Conservation (phyloP, 306 rosid genomes). For the Styphnolobium japonicum region DNA sequence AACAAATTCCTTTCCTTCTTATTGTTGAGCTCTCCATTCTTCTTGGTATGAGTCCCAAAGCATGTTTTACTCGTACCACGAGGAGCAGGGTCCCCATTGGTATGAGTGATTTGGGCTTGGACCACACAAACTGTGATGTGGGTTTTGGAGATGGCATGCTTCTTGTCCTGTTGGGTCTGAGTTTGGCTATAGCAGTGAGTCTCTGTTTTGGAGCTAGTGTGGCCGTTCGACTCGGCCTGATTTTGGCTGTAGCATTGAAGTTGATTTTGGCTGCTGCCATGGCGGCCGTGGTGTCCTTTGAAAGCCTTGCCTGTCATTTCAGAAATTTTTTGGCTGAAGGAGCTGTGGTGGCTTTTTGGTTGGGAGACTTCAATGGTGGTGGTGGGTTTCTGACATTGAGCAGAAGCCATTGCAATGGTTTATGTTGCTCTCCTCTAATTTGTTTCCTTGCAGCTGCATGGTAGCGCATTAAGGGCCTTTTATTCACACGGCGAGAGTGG, state of each 20-base stretch:
- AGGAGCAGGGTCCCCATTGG: constrained; percentile 18
- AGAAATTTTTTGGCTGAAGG: constrained; percentile 39
- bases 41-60: constrained; percentile 28
- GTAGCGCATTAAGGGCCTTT: constrained; percentile 23
- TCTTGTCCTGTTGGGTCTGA: constrained; percentile 35
- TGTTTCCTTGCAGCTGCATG: constrained; percentile 19
- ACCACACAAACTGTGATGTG: constrained; percentile 32
- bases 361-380: constrained; percentile 31
- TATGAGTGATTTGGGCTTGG: constrained; percentile 36
- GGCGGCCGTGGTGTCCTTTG: constrained; percentile 42
- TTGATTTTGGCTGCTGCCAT: constrained; percentile 29
- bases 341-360: constrained; percentile 37
- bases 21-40: constrained; percentile 25
- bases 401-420: constrained; percentile 46
- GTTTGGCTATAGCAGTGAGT: constrained; percentile 30
- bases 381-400: constrained; percentile 36
- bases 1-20: constrained; percentile 41
- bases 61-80: constrained; percentile 28
- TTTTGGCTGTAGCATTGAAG: constrained; percentile 26
- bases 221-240: constrained; percentile 26
- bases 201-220: constrained; percentile 22
- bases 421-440: constrained; percentile 2
- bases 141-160: constrained; percentile 30
- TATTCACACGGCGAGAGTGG: constrained; percentile 22
- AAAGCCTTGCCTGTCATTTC: constrained; percentile 39